Conservation (phyloP, 169 alveolate species). For the Cryptosporidium felis region DNA sequence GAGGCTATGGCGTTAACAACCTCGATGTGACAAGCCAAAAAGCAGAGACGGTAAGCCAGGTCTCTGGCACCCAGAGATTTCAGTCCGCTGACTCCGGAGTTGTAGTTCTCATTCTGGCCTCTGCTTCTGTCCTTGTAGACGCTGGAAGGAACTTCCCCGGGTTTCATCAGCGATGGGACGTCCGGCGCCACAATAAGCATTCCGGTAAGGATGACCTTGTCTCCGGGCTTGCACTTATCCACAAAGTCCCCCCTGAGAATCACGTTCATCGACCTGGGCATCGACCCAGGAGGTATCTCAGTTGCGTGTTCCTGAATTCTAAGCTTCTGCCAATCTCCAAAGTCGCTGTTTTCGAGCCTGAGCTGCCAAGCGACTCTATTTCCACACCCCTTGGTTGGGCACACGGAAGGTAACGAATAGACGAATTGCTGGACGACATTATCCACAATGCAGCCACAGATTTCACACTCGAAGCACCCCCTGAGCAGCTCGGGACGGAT, state of each 20-base stretch:
- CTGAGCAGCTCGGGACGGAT: conserved; percentile 94
- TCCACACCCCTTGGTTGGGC: conserved; percentile 74
- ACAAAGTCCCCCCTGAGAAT: conserved; percentile 92
- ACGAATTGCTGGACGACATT: conserved; percentile 93
- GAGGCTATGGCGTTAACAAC: conserved; percentile 67
- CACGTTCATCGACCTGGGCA: conserved; percentile 96
- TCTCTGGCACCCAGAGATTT: conserved; percentile 94
- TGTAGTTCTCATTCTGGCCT: conserved; percentile 71
- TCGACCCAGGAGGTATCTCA: conserved; percentile 95
- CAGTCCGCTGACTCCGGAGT: conserved; percentile 85
- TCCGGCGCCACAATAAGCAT: conserved; percentile 96
- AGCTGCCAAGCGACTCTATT: conserved; percentile 86
- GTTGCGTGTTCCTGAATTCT: conserved; percentile 93
- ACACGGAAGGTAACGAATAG: conserved; percentile 88
- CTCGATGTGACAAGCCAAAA: conserved; percentile 82
- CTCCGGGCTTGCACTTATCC: conserved; percentile 97
- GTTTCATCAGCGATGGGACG: conserved; percentile 91
- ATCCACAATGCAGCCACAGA: conserved; percentile 87
- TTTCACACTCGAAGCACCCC: conserved; percentile 92
- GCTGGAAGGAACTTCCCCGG: conserved; percentile 91
- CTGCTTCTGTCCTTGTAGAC: conserved; percentile 75
- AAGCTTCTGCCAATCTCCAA: conserved; percentile 95
- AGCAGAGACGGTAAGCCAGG: conserved; percentile 90
- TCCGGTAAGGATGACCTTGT: conserved; percentile 92
- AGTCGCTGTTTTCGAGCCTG: conserved; percentile 84